These are phyloP conservation scores for Lichtheimia ornata DNA, from an alignment of 371 early-diverging fungal genomes.

Conservation along the genomic window DNA sequence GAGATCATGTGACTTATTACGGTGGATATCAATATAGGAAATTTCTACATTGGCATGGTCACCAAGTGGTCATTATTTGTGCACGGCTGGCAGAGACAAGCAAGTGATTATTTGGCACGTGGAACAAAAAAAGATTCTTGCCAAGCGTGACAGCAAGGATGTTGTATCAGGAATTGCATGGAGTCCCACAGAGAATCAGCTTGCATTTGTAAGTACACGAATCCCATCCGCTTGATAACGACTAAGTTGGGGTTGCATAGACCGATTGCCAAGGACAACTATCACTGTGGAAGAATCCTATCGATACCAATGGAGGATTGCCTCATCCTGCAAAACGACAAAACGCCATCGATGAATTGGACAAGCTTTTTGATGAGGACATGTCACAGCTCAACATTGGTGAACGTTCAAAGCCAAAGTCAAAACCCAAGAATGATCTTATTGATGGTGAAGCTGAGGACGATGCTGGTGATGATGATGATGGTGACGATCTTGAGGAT, in stretches of 20 bases:
- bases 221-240: neutral
- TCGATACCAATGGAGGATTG: neutral
- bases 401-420: neutral
- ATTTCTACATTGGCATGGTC: slow-evolving; percentile 60
- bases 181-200: slow-evolving; percentile 54
- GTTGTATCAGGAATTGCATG: slow-evolving; percentile 48
- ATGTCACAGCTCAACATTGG: slow-evolving; percentile 2
- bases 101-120: slow-evolving; percentile 58
- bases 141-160: slow-evolving; percentile 22
- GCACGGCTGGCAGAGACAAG: slow-evolving; percentile 37
- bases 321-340: slow-evolving; percentile 9
- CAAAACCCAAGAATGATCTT: neutral
- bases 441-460: slow-evolving; percentile 14
- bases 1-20: too few species aligned
- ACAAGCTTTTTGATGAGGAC: slow-evolving; percentile 16
- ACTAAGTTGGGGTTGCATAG: neutral
- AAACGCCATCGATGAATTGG: slow-evolving; percentile 11
- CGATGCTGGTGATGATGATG: slow-evolving; percentile 14
- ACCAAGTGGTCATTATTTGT: slow-evolving; percentile 60
- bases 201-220: slow-evolving; percentile 40
- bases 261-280: slow-evolving; percentile 16
- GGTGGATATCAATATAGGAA: slow-evolving; percentile 9
- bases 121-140: slow-evolving; percentile 18
- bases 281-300: slow-evolving; percentile 17
- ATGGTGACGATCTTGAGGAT: slow-evolving; percentile 7